Percentiles rank a stretch among this genome's conserved stretches.
Evolutionary conservation across 306 rosid species (phyloP).

Genomic region (Crotalaria pallida): DNA sequence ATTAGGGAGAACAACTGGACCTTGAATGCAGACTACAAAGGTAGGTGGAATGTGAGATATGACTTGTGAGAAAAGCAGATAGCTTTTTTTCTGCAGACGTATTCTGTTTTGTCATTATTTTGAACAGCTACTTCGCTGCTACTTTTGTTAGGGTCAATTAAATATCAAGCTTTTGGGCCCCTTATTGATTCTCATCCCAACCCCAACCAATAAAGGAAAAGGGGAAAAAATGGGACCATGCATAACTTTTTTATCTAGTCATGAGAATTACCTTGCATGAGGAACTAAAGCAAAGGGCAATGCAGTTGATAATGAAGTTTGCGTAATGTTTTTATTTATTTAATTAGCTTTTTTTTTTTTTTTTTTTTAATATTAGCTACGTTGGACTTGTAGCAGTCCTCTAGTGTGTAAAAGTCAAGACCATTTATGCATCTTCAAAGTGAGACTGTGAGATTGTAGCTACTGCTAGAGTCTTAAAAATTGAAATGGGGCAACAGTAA

Average conservation of each 20-base stretch:
- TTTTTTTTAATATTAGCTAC: background rate
- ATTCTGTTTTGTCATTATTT: slow-evolving; percentile 22
- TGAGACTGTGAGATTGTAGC: background rate
- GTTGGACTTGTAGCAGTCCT: background rate
- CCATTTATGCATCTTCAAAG: background rate
- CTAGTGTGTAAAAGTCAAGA: too few species aligned
- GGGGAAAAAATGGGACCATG: slow-evolving; percentile 2
- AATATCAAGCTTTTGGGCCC: background rate
- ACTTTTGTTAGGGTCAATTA: background rate
- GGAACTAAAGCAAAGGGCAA: slow-evolving; percentile 5
- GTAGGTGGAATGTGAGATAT: slow-evolving; percentile 87
- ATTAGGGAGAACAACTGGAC: slow-evolving; percentile 97
- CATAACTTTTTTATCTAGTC: slow-evolving; percentile 16
- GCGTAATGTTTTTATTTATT: background rate
- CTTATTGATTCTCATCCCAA: slow-evolving; percentile 4
- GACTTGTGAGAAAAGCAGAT: slow-evolving; percentile 52
- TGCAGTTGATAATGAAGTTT: slow-evolving; percentile 13
- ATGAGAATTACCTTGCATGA: background rate
- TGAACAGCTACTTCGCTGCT: background rate
- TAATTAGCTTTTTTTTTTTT: background rate
- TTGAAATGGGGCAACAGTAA: background rate
- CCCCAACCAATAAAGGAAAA: background rate
- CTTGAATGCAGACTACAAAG: slow-evolving; percentile 66
- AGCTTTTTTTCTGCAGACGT: slow-evolving; percentile 17
- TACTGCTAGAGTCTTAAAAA: background rate